Evolutionary conservation across 106 monocot species (phyloP), one percentile per base, ranked within the genome.

Genomic region (Agapanthus africanus): DNA sequence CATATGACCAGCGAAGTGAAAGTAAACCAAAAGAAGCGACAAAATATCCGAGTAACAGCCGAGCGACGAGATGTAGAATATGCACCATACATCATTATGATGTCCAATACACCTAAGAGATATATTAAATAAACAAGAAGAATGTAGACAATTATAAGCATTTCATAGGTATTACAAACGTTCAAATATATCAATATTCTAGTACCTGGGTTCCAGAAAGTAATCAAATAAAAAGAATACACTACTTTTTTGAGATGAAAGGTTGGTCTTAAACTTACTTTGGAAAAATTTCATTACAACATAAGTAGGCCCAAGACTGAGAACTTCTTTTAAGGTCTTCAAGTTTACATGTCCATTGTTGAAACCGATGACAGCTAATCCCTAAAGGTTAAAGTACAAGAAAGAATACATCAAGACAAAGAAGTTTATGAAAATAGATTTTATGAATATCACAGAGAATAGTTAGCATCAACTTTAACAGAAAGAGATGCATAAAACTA

Each of bases 51-150:
- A 69, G 79, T 51, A 61, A 92, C 74, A 63, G 92, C 97, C 41
- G 81, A 89, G 40, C 84, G 66, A 22, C 82, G 88, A 73, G 97
- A 87, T 62, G 97, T 97, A 49, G 84, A 79, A 77, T 82, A 97
- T 33, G 89, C 97, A 67, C 97, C 97, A 83, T 83, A 97, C 97
- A 97, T 97, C 97, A 92, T 89, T 21, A 89, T 63, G 66, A 92
- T 77, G 57, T 97, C 97, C 51, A 97, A 74, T 31, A 88, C 40
- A 88, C 91, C 95, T 95, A 39, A 46, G 64, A 14, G 38, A 50
- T 7, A 64, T 54, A 63, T 28, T 44, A 67, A 27, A 30, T 5
- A 44, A n/a, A 67, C 11, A 15, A 31, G 19, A 79, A 34, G 35
- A 61, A 59, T 59, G 23, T 4, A 11, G 26, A 60, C 21, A 23